Evolutionary conservation across 2,329 filamentous ascomycete genomes (phyloP), one percentile per base, ranked within the genome.

Genomic region (Trichoderma citrinoviride): DNA sequence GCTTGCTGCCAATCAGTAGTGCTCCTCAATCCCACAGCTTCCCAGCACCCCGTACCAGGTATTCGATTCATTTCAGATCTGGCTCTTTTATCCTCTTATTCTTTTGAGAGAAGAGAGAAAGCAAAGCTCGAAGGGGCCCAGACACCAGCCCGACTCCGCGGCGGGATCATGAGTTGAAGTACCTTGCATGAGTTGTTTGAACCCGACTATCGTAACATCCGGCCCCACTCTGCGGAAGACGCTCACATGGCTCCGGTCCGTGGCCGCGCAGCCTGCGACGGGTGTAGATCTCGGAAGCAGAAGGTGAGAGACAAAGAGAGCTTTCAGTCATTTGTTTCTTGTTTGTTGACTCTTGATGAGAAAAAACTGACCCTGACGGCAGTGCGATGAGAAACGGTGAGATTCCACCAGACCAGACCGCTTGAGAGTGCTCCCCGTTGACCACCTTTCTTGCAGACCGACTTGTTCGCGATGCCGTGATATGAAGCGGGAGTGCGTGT

Each of bases 211-310:
- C 23, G 49, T 54, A 49, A 54, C 27, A 37, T 62, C 41, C 58
- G 58, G 58, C 58, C 58, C 58, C 58, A 62, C 58, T 29, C 14
- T 54, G 52, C 58, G 58, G 58, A 44, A 62, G 19, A 62, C 49
- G n/a, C 47, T 61, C 58, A 46, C 33, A 62, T 62, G 58, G 58
- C 58, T 62, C 58, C 58, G 58, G 58, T 62, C 58, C 58, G 58
- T 62, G 58, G 58, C 58, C 58, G 58, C 58, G 58, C 58, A 62
- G 58, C 58, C 58, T 62, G 58, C 58, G 58, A 62, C 21, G 58
- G 58, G n/a, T 62, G 58, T 15, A 62, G 58, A 54, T 62, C 58
- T 62, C 49, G 58, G 29, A 62, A 62, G 58, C 58, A 62, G 40
- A 62, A 62, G 58, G 58, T 62, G 49, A 62, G 58, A 46, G 55